Evolutionary conservation across 148 eudicot species (phyloP).

Genomic region (Rhododendron molle): DNA sequence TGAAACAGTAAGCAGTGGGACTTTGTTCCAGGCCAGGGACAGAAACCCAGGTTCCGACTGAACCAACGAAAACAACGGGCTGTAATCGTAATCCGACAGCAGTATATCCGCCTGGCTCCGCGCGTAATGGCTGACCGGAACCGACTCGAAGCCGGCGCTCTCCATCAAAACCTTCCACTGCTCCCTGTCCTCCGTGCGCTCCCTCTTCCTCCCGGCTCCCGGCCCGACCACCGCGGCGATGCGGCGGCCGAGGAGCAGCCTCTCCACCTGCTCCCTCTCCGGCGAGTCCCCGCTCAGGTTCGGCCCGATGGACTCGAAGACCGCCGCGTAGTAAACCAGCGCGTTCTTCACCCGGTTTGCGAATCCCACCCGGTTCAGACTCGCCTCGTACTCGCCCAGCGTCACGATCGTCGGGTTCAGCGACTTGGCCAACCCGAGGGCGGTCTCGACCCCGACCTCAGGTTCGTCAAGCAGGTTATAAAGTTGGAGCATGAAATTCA

Average conservation of each 20-base stretch:
- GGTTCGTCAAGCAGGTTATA: constrained; percentile 58
- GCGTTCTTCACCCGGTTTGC: constrained; percentile 56
- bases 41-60: constrained; percentile 62
- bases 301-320: constrained; percentile 80
- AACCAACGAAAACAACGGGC: constrained; percentile 46
- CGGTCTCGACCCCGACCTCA: constrained; percentile 35
- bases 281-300: constrained; percentile 53
- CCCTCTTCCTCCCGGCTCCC: constrained; percentile 30
- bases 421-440: constrained; percentile 59
- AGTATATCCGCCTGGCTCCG: constrained; percentile 75
- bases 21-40: constrained; percentile 77
- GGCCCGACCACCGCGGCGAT: constrained; percentile 54
- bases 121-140: constrained; percentile 72
- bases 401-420: constrained; percentile 65
- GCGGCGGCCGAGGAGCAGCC: constrained; percentile 47
- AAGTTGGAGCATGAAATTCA: constrained; percentile 88
- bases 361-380: constrained; percentile 57
- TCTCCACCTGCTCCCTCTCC: constrained; percentile 60
- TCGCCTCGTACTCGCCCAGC: constrained; percentile 78
- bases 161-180: constrained; percentile 67
- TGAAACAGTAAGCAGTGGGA: constrained; percentile 71
- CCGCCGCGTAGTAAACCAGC: constrained; percentile 49
- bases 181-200: constrained; percentile 63
- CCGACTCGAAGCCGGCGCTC: constrained; percentile 56
- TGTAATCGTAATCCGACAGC: constrained; percentile 73